phyloP scores from a whole-genome alignment of 495 filamentous ascomycete genomes.

The Thozetella sp. region DNA sequence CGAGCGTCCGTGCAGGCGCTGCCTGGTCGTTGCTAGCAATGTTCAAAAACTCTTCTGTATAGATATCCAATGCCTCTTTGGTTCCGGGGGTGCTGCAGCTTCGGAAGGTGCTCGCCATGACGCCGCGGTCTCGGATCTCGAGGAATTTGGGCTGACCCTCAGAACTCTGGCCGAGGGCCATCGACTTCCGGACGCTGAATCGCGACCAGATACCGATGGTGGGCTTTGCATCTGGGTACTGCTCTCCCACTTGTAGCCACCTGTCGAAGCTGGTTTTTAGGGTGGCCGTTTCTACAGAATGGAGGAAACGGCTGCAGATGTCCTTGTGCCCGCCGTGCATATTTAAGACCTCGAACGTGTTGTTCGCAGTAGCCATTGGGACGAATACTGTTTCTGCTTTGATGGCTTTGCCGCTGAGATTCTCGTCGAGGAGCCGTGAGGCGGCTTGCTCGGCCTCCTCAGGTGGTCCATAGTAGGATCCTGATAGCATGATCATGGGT shows the following conservation, averaged over 20 bases:
- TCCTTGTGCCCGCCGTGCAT: constrained; percentile 11
- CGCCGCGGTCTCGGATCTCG: constrained; percentile 10
- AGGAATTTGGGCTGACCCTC: constrained; percentile 10
- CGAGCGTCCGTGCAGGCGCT: constrained; percentile 25
- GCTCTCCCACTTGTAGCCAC: constrained; percentile 10
- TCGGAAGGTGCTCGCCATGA: constrained; percentile 1
- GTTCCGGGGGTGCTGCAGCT: constrained; percentile 9
- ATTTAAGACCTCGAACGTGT: constrained; percentile 6
- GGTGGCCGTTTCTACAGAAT: constrained; percentile 3
- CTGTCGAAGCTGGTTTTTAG: constrained; percentile 1
- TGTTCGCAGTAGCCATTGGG: constrained; percentile 9
- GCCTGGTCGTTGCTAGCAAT: constrained; percentile 19
- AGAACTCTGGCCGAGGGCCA: not conserved
- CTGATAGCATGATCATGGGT: constrained; percentile 10
- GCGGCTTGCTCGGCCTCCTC: constrained; percentile 10
- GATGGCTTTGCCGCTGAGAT: constrained; percentile 7
- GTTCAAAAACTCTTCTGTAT: constrained; percentile 14
- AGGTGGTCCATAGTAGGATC: constrained; percentile 11
- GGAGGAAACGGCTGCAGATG: constrained; percentile 5
- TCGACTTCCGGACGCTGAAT: not conserved
- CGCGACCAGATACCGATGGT: not conserved
- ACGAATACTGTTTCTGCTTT: constrained; percentile 9
- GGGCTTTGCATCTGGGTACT: constrained; percentile 5
- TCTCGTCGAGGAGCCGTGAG: constrained; percentile 6
- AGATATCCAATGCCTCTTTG: constrained; percentile 1